Percentiles rank a stretch among this genome's conserved stretches.
phyloP scores from a whole-genome alignment of 2,329 filamentous ascomycete species.

The Moelleriella libera region DNA sequence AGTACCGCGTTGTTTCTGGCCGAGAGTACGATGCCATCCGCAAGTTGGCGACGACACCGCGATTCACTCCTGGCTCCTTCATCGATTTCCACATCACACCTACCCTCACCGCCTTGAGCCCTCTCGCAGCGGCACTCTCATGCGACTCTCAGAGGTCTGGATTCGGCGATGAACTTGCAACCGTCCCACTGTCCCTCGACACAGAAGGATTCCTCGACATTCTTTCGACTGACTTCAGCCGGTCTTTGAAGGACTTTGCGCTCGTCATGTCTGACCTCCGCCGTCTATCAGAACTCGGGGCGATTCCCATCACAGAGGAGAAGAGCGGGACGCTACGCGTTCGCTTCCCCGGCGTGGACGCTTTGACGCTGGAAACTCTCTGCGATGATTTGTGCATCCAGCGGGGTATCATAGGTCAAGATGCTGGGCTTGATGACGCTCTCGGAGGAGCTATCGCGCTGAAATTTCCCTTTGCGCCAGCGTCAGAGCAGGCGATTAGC shows the following conservation, averaged over 20 bases:
- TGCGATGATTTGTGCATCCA: conserved; percentile 80
- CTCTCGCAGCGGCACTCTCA: conserved; percentile 45
- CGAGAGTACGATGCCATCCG: conserved; percentile 59
- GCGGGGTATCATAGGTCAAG: conserved; percentile 66
- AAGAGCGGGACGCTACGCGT: conserved; percentile 56
- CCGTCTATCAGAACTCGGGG: conserved; percentile 61
- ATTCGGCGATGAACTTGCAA: conserved; percentile 22
- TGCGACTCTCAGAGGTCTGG: conserved; percentile 27
- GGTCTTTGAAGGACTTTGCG: conserved; percentile 71
- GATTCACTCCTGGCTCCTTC: conserved; percentile 55
- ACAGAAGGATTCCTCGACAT: conserved; percentile 73
- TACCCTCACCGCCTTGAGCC: conserved; percentile 75
- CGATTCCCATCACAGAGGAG: conserved; percentile 67
- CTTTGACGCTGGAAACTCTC: conserved; percentile 63
- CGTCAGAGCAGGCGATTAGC: conserved; percentile 20
- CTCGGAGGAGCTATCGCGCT: conserved; percentile 61
- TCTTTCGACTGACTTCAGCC: conserved; percentile 76
- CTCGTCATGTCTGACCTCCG: conserved; percentile 70
- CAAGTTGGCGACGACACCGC: conserved; percentile 45
- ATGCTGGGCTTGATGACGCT: conserved; percentile 54
- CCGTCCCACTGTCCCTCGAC: conserved; percentile 51
- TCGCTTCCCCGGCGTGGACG: conserved; percentile 83
- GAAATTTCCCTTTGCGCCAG: conserved; percentile 74
- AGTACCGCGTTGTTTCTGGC: conserved; percentile 62
- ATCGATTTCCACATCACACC: conserved; percentile 83